Percentiles rank a stretch among this genome's conserved stretches.
phyloP scores from a whole-genome alignment of 1,139 yeast genomes.

The Blastobotrys malaysiensis region DNA sequence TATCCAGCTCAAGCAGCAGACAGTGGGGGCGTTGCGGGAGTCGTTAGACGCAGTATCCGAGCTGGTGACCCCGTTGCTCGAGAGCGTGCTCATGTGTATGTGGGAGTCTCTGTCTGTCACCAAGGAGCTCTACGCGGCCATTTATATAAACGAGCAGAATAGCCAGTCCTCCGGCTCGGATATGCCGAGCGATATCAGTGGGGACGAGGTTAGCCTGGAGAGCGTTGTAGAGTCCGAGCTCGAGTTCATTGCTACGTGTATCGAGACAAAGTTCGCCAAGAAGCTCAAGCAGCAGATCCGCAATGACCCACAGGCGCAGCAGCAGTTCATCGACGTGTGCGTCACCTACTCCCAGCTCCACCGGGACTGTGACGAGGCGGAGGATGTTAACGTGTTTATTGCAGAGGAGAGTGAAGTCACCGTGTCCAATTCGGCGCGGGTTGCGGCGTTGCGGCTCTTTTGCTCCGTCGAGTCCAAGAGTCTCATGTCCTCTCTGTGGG shows the following conservation, averaged over 20 bases:
- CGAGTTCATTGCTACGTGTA: background rate
- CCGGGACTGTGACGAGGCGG: conserved; percentile 22
- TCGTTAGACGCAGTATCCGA: background rate
- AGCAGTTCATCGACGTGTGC: conserved; percentile 22
- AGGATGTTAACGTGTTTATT: conserved; percentile 55
- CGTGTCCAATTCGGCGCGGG: background rate
- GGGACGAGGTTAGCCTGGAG: background rate
- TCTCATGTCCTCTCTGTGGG: background rate
- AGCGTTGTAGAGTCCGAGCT: background rate
- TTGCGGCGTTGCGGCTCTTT: background rate
- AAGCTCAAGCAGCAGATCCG: background rate
- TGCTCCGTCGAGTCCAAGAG: background rate
- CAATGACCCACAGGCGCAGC: conserved; percentile 36
- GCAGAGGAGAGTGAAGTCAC: conserved; percentile 47
- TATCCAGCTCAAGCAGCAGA: background rate
- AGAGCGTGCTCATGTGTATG: background rate
- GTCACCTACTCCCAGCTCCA: conserved; percentile 27
- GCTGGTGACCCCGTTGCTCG: background rate
- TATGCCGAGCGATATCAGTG: background rate
- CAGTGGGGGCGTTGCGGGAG: background rate
- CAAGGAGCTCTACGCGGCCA: background rate
- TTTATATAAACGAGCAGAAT: background rate
- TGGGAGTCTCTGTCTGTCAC: background rate
- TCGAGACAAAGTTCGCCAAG: background rate
- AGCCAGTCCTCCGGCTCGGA: background rate